Evolutionary conservation across 768 basidiomycete genomes (phyloP), one percentile per base, ranked within the genome.

Genomic region (Suillus alpinus): DNA sequence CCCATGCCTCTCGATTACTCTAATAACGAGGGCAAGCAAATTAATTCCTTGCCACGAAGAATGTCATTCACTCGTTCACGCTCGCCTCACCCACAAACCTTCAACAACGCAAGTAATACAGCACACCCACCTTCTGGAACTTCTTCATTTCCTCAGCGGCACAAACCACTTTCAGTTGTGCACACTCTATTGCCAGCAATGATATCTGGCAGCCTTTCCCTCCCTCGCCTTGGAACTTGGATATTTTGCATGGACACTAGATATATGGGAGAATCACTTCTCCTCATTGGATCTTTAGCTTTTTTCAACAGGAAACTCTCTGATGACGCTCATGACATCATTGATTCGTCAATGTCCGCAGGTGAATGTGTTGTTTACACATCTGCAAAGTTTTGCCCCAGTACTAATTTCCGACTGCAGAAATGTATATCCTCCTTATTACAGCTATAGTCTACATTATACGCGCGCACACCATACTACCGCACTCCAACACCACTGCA

Each of bases 41-140:
- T 68, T 37, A 71, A 76, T 7, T 69, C 77, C 23, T 67, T 64
- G 53, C 76, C 69, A 44, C 77, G 70, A 56, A 78, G 80, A 56
- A 74, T 75, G 52, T 70, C 83, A 1, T 89, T 91, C 66, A 85
- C 88, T 40, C 86, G 89, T n/a, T 91, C 90, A 7, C 84, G 84
- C 23, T 91, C 90, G 1, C 89, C 90, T 44, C 82, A 78, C 12
- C 69, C 83, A 14, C 75, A 76, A 44, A 66, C 70, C 4, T 69
- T 69, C 29, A 68, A 68, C 50, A 66, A 73, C 52, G 65, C 75
- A 8, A 64, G 64, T 34, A 81, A 80, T 43, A 71, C 74, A 14
- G 69, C 75, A 66, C 75, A 63, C 73, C 76, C 63, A 61, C 75
- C 53, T 60, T 72, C 58, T 14, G 70, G 80, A 0, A 80, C 85